Conservation (phyloP, 352 stramenopile genomes). For the Aphanomyces astaci region DNA sequence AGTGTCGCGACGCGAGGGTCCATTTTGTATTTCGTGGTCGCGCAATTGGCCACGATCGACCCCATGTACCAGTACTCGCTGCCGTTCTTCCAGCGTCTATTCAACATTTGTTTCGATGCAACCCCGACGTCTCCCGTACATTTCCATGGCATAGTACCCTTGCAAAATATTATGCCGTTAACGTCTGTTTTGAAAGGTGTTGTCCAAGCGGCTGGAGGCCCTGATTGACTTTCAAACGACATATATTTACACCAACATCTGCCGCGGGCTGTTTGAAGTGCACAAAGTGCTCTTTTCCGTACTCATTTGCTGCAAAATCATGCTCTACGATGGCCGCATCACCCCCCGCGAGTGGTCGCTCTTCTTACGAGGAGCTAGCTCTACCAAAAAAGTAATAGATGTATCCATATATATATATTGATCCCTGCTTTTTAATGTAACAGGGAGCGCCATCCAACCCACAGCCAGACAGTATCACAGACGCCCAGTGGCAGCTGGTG, state of each 20-base stretch:
- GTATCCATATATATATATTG: too few species aligned
- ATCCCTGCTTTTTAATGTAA: slow-evolving; percentile 21
- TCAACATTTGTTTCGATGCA: slow-evolving; percentile 87
- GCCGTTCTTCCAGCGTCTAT: slow-evolving; percentile 88
- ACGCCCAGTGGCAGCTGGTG: slow-evolving; percentile 77
- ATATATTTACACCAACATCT: slow-evolving; percentile 93
- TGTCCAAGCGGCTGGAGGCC: slow-evolving; percentile 58
- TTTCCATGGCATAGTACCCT: background rate
- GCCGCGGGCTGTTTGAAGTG: slow-evolving; percentile 88
- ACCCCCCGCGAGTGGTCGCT: slow-evolving; percentile 77
- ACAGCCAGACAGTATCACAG: slow-evolving; percentile 52
- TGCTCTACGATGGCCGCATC: slow-evolving; percentile 73
- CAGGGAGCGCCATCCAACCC: slow-evolving; percentile 40
- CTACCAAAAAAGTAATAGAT: slow-evolving; percentile 22
- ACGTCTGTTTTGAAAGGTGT: slow-evolving; percentile 1
- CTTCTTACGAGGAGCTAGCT: slow-evolving; percentile 68
- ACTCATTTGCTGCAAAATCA: slow-evolving; percentile 92
- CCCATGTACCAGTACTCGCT: slow-evolving; percentile 96
- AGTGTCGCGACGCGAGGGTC: slow-evolving; percentile 85
- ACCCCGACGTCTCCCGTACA: slow-evolving; percentile 38
- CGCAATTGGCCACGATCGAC: slow-evolving; percentile 86
- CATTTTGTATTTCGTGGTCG: slow-evolving; percentile 94
- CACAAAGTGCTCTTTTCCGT: slow-evolving; percentile 92
- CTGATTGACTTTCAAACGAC: slow-evolving; percentile 87
- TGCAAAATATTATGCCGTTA: slow-evolving; percentile 25